Conservation (phyloP, 1,284 basidiomycete species). For the Xerocomus minutiporus region DNA sequence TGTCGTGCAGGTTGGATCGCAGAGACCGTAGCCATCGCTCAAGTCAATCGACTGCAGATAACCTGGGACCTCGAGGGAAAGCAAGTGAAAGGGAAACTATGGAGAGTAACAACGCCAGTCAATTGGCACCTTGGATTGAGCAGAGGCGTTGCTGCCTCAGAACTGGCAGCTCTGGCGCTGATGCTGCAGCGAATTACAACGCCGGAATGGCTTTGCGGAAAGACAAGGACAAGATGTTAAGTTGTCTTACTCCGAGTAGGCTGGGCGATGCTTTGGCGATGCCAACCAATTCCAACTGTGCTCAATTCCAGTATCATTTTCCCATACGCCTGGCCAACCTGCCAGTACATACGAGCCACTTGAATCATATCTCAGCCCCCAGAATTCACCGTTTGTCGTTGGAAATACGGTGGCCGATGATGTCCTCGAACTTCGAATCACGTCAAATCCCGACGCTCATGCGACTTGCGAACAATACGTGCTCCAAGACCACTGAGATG, state of each 20-base stretch:
- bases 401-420: neutral
- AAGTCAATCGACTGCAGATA: constrained; percentile 21
- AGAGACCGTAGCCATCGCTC: constrained; percentile 46
- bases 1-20: constrained; percentile 40
- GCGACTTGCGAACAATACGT: neutral
- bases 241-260: constrained; percentile 3
- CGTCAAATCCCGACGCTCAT: neutral
- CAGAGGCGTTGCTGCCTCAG: neutral
- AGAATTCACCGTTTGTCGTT: neutral
- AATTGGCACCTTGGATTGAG: neutral
- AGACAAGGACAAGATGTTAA: neutral
- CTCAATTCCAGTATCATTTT: constrained; percentile 22
- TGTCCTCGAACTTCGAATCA: neutral
- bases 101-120: constrained; percentile 7
- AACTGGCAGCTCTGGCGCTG: neutral
- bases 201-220: neutral
- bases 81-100: constrained; percentile 9
- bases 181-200: neutral
- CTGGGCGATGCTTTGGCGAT: constrained; percentile 20
- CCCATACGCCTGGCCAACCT: constrained; percentile 8
- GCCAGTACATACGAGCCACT: no score
- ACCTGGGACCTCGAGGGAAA: constrained; percentile 15
- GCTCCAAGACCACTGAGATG: neutral
- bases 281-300: constrained; percentile 14
- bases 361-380: neutral